These are phyloP conservation scores for Alternaria sp. DNA, from an alignment of 2,329 filamentous ascomycete species.

Conservation along the genomic window DNA sequence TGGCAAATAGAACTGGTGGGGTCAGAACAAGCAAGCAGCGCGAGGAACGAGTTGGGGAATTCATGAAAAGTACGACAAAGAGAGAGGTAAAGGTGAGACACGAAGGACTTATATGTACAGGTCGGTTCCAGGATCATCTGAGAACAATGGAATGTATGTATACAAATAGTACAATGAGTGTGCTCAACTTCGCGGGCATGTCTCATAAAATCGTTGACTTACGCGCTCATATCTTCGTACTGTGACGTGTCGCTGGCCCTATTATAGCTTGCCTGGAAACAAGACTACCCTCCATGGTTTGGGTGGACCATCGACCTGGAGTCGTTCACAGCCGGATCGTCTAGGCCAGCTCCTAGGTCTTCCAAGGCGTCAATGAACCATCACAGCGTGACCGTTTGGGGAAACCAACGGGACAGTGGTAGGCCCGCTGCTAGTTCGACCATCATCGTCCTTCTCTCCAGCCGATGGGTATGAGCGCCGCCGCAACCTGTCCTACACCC, in stretches of 20 bases:
- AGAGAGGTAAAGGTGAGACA: background rate
- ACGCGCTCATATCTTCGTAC: background rate
- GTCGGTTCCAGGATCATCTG: background rate
- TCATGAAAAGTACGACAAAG: background rate
- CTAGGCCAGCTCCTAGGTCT: background rate
- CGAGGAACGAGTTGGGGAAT: background rate
- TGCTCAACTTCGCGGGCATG: background rate
- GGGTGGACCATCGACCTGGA: background rate
- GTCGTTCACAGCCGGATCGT: background rate
- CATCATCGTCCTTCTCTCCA: constrained; percentile 66
- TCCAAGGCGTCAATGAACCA: background rate
- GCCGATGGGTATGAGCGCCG: constrained; percentile 84
- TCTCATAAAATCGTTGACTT: background rate
- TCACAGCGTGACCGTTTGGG: background rate
- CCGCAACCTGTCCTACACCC: constrained; percentile 83
- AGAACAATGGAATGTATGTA: background rate
- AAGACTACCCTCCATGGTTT: background rate
- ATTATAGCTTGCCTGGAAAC: background rate
- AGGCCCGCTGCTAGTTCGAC: background rate
- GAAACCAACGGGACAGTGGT: background rate
- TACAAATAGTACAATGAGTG: constrained; percentile 13
- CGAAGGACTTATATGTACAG: background rate
- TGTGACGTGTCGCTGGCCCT: background rate
- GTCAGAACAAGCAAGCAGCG: background rate
- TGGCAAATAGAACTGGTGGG: background rate